Evolutionary conservation across 1,139 yeast genomes (phyloP).

Genomic region (Nadsonia commutata): DNA sequence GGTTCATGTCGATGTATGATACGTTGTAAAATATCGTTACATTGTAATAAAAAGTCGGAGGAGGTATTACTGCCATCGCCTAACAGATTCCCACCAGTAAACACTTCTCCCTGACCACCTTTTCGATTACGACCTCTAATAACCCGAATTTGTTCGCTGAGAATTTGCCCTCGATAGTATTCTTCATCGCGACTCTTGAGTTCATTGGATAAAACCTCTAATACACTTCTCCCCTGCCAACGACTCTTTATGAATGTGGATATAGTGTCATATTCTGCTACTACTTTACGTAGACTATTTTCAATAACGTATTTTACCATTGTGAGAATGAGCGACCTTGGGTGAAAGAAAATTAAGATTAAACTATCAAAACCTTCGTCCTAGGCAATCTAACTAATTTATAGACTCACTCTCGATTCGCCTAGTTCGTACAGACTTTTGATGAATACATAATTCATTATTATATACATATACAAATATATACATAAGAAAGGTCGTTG

Average conservation of each 20-base stretch:
- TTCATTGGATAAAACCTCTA: background rate
- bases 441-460: background rate
- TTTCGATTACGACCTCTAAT: background rate
- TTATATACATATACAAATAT: background rate
- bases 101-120: background rate
- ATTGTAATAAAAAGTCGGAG: background rate
- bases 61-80: too few species aligned
- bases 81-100: background rate
- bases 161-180: background rate
- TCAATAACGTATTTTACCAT: background rate
- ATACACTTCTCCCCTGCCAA: background rate
- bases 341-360: background rate
- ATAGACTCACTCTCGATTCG: background rate
- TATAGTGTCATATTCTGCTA: background rate
- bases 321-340: background rate
- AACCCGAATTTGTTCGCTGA: background rate
- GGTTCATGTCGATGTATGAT: background rate
- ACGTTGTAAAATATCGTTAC: background rate
- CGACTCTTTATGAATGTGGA: background rate
- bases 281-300: background rate
- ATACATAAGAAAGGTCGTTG: background rate
- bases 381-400: background rate
- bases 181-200: background rate
- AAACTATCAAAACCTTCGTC: too few species aligned
- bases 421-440: too few species aligned